Evolutionary conservation across 1,284 basidiomycete genomes (phyloP).

Genomic region (Acaromyces ingoldii): DNA sequence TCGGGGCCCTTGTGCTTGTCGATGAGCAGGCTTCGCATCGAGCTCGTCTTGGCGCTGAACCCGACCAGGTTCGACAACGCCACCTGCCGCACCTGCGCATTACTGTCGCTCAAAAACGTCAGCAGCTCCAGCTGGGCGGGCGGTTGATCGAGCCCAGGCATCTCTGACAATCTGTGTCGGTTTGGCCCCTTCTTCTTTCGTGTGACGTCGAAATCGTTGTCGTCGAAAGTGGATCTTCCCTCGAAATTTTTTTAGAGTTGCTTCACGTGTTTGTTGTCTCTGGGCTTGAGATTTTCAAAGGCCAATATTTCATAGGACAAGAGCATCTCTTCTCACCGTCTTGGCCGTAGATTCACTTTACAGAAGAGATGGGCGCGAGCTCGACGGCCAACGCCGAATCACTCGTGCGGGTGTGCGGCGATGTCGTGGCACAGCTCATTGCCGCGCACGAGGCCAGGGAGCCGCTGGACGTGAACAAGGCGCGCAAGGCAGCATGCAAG

Average conservation of each 20-base stretch:
- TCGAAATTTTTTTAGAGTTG: neutral
- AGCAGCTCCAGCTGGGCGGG: constrained; percentile 61
- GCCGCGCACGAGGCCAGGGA: constrained; percentile 67
- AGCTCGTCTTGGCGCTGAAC: constrained; percentile 35
- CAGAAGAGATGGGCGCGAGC: constrained; percentile 1
- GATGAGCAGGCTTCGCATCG: constrained; percentile 35
- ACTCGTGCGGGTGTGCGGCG: constrained; percentile 84
- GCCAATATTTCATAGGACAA: neutral
- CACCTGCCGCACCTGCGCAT: constrained; percentile 78
- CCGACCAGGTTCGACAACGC: constrained; percentile 73
- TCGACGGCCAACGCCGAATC: constrained; percentile 61
- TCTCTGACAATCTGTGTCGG: neutral
- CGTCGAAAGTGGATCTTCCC: neutral
- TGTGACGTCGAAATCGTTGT: neutral
- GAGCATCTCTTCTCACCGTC: no score
- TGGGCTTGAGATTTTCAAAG: neutral
- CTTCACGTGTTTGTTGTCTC: neutral
- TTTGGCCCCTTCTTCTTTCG: neutral
- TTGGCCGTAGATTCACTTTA: no score
- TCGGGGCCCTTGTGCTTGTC: constrained; percentile 34
- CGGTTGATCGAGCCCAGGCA: neutral
- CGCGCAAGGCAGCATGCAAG: constrained; percentile 83
- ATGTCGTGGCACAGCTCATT: constrained; percentile 89
- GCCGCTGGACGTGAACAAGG: constrained; percentile 74
- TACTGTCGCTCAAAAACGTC: constrained; percentile 77